Evolutionary conservation across 202 grass and related monocot genomes (phyloP).

Genomic region (Setaria italica): DNA sequence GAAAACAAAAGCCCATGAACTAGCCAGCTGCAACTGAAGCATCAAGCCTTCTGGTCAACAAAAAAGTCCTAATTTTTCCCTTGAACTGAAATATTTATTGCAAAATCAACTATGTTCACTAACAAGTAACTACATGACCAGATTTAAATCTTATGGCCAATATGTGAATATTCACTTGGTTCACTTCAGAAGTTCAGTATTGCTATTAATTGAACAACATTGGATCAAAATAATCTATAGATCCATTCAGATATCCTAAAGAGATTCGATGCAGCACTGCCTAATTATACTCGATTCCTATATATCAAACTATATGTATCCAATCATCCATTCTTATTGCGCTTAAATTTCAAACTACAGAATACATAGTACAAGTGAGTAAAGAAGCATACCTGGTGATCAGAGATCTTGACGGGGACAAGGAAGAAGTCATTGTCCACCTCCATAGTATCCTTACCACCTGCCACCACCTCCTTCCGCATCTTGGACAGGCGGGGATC

Average conservation of each 20-base stretch:
- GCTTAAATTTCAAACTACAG: neutral
- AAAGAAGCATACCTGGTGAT: conserved; percentile 71
- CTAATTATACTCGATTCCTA: neutral
- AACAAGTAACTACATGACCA: neutral
- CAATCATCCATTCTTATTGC: neutral
- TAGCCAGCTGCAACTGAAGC: conserved; percentile 4
- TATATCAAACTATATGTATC: neutral
- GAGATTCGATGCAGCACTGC: neutral
- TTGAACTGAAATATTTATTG: neutral
- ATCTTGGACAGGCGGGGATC: conserved; percentile 78
- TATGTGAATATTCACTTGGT: neutral
- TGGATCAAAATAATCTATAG: neutral
- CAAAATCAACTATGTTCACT: conserved; percentile 9
- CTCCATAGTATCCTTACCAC: conserved; percentile 75
- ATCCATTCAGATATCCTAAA: neutral
- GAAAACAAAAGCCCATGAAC: neutral
- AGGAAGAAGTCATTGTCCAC: conserved; percentile 97
- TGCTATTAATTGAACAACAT: neutral
- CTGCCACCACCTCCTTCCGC: conserved; percentile 85
- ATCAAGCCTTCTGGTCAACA: neutral
- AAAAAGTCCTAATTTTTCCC: neutral
- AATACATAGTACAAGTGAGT: neutral
- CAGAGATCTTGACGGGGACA: conserved; percentile 92
- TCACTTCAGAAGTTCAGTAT: neutral
- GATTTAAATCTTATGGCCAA: neutral